phyloP scores from a whole-genome alignment of 106 monocot genomes.

The Dactylorhiza incarnata region DNA sequence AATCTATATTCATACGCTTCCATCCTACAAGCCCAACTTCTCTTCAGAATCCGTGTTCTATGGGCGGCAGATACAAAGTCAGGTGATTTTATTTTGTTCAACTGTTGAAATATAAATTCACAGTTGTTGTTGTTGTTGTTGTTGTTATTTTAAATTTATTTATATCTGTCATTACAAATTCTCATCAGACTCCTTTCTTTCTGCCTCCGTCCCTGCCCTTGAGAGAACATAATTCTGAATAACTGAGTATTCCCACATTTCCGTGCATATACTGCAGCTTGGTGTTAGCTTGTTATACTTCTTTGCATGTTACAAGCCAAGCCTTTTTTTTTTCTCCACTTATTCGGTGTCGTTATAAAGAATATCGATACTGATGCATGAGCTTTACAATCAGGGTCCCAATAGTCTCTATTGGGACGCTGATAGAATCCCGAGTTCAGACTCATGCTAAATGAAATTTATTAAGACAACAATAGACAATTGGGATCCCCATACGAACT shows the following conservation, averaged over 20 bases:
- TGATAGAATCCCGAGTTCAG: too few species aligned
- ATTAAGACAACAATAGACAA: too few species aligned
- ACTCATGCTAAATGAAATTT: too few species aligned
- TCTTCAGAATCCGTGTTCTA: slow-evolving; percentile 7
- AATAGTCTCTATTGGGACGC: too few species aligned
- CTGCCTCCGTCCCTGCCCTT: background rate
- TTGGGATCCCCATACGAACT: too few species aligned
- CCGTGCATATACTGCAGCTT: background rate
- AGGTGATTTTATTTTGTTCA: background rate
- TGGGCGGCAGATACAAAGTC: slow-evolving; percentile 4
- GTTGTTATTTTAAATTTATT: too few species aligned
- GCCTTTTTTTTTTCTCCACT: background rate
- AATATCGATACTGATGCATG: background rate
- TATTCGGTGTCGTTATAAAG: background rate
- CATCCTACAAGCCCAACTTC: slow-evolving; percentile 9
- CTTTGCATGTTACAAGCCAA: background rate
- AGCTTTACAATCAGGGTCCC: background rate
- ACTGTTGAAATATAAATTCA: background rate
- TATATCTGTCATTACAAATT: slow-evolving; percentile 2
- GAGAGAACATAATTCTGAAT: background rate
- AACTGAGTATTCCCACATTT: background rate
- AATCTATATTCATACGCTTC: slow-evolving; percentile 10
- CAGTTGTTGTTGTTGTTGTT: too few species aligned
- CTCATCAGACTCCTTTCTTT: background rate
- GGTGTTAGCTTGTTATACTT: background rate